phyloP scores from a whole-genome alignment of 1,284 basidiomycete species.

The Phaffia rhodozyma region DNA sequence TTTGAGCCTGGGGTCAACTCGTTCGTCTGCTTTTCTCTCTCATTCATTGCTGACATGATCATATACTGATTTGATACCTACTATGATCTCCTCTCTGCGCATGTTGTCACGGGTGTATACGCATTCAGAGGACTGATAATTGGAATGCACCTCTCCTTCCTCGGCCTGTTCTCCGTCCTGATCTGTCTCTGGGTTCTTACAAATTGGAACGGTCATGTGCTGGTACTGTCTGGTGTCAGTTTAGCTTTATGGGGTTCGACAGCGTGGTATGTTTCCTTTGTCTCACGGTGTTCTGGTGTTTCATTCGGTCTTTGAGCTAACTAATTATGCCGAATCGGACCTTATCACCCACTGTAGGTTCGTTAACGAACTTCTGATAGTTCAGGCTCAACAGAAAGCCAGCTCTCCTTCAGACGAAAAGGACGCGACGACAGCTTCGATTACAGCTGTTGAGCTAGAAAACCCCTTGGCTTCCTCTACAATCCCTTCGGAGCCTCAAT shows the following conservation, averaged over 20 bases:
- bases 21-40: conserved; percentile 2
- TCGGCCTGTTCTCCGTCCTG: conserved; percentile 10
- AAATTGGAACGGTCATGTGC: conserved; percentile 12
- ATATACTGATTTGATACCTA: background rate
- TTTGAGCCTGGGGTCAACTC: conserved; percentile 16
- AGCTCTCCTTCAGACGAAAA: background rate
- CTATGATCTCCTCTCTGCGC: background rate
- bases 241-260: conserved; percentile 14
- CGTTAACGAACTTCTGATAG: background rate
- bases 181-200: conserved; percentile 13
- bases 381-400: background rate
- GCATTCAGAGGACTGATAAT: conserved; percentile 8
- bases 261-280: conserved; percentile 7
- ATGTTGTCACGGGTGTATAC: background rate
- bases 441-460: background rate
- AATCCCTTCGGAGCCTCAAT: background rate
- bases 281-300: background rate
- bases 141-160: conserved; percentile 18
- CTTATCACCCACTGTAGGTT: background rate
- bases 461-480: background rate
- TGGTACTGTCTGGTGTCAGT: conserved; percentile 7
- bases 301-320: background rate
- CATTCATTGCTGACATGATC: background rate
- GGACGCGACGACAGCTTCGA: background rate
- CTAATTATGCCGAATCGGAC: too few species aligned